phyloP scores from a whole-genome alignment of 2,329 filamentous ascomycete species.

The Alternaria ethzedia region DNA sequence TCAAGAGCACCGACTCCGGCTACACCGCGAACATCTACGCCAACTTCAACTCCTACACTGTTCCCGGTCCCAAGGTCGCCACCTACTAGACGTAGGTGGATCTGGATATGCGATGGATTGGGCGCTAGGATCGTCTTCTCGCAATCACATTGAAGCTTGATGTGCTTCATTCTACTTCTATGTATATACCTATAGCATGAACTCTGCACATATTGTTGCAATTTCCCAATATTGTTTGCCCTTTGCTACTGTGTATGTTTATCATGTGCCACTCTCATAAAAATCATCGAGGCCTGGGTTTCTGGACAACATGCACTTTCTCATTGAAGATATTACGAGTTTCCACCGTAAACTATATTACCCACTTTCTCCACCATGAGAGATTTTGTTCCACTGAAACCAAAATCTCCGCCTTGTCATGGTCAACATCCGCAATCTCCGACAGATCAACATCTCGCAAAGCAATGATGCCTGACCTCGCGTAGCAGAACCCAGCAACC shows the following conservation, averaged over 20 bases:
- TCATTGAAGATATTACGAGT: neutral
- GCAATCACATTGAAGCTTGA: neutral
- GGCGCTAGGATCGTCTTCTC: neutral
- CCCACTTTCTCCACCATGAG: neutral
- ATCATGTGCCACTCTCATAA: neutral
- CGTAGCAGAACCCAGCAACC: neutral
- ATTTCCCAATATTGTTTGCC: neutral
- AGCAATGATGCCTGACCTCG: neutral
- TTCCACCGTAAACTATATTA: neutral
- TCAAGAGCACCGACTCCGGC: slow-evolving; percentile 43
- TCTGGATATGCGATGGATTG: neutral
- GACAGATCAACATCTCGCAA: neutral
- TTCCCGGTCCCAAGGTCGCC: slow-evolving; percentile 46
- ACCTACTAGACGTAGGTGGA: slow-evolving; percentile 35
- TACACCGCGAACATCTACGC: slow-evolving; percentile 50
- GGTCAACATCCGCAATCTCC: neutral
- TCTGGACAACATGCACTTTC: neutral
- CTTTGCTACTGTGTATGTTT: neutral
- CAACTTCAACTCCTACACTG: slow-evolving; percentile 45
- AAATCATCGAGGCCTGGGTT: neutral
- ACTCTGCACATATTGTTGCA: neutral
- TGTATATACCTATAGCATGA: slow-evolving; percentile 14
- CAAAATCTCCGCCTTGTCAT: neutral
- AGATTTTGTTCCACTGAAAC: neutral
- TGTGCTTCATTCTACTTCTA: slow-evolving; percentile 3